Evolutionary conservation across 495 filamentous ascomycete species (phyloP).

Genomic region (Venustampulla echinocandica): DNA sequence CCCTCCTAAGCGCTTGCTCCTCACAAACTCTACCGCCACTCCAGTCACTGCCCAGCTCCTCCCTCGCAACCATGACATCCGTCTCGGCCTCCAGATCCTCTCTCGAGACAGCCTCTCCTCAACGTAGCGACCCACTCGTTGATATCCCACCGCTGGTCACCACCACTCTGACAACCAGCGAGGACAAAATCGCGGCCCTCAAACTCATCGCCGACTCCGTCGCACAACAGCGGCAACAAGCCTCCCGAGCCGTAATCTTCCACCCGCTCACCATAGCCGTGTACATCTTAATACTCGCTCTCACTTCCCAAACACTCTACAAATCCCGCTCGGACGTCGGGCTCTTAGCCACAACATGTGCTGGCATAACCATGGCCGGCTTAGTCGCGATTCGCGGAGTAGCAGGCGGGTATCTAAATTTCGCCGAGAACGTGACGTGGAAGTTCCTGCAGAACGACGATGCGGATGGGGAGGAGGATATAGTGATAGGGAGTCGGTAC

Average conservation of each 20-base stretch:
- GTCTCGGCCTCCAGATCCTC: conserved; percentile 7
- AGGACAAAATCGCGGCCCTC: conserved; percentile 37
- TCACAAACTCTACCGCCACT: conserved; percentile 22
- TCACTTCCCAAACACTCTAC: conserved; percentile 28
- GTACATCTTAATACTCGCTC: conserved; percentile 30
- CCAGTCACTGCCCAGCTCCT: conserved; percentile 33
- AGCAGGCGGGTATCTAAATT: conserved; percentile 38
- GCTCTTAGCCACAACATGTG: conserved; percentile 32
- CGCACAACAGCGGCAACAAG: conserved; percentile 52
- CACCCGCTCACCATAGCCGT: conserved; percentile 38
- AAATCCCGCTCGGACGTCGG: conserved; percentile 22
- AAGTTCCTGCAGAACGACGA: conserved; percentile 36
- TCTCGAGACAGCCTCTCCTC: conserved; percentile 20
- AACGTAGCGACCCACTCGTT: conserved; percentile 30
- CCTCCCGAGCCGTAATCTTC: conserved; percentile 43
- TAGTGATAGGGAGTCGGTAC: conserved; percentile 46
- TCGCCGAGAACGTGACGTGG: conserved; percentile 46
- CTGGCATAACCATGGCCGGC: conserved; percentile 37
- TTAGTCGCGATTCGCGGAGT: conserved; percentile 32
- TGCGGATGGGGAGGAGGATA: conserved; percentile 26
- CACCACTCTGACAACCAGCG: conserved; percentile 18
- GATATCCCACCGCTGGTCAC: conserved; percentile 27
- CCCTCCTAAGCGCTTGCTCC: conserved; percentile 22
- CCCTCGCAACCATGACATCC: conserved; percentile 29
- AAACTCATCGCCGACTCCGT: conserved; percentile 49